phyloP scores from a whole-genome alignment of 495 filamentous ascomycete genomes.

The Oleoguttula mirabilis region DNA sequence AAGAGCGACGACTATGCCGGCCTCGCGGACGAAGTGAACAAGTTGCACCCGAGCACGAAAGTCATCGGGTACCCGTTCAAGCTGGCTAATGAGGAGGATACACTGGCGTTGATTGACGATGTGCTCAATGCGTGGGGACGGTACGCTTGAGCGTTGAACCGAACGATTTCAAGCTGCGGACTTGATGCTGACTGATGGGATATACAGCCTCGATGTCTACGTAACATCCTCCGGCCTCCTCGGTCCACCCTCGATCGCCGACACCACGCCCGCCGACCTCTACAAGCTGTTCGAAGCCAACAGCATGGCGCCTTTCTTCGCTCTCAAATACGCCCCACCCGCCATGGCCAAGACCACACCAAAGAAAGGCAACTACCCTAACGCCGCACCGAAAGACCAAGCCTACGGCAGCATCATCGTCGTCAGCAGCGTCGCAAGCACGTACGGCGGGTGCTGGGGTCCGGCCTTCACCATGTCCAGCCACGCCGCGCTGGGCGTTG shows the following conservation, averaged over 20 bases:
- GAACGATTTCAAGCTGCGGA: background rate
- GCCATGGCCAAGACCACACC: slow-evolving; percentile 47
- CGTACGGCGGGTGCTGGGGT: slow-evolving; percentile 46
- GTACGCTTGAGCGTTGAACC: slow-evolving; percentile 10
- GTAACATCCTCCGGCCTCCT: slow-evolving; percentile 44
- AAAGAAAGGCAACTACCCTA: slow-evolving; percentile 43
- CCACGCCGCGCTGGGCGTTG: slow-evolving; percentile 48
- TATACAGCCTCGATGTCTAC: slow-evolving; percentile 43
- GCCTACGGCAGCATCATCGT: slow-evolving; percentile 50
- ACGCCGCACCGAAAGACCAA: slow-evolving; percentile 45
- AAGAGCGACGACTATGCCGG: slow-evolving; percentile 22
- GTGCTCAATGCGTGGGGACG: slow-evolving; percentile 45
- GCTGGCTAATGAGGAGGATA: slow-evolving; percentile 45
- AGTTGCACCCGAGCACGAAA: slow-evolving; percentile 39
- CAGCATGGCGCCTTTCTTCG: slow-evolving; percentile 48
- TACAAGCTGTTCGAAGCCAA: slow-evolving; percentile 46
- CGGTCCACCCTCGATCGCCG: slow-evolving; percentile 43
- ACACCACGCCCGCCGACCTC: slow-evolving; percentile 42
- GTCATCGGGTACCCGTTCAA: slow-evolving; percentile 47
- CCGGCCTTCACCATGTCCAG: slow-evolving; percentile 45
- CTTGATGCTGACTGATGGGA: background rate
- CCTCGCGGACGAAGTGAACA: slow-evolving; percentile 30
- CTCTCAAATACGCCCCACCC: slow-evolving; percentile 48
- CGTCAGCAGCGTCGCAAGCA: slow-evolving; percentile 42
- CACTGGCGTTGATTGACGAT: slow-evolving; percentile 48